These are phyloP conservation scores for Coprinopsis cinerea DNA, from an alignment of 768 basidiomycete species.

Conservation along the genomic window DNA sequence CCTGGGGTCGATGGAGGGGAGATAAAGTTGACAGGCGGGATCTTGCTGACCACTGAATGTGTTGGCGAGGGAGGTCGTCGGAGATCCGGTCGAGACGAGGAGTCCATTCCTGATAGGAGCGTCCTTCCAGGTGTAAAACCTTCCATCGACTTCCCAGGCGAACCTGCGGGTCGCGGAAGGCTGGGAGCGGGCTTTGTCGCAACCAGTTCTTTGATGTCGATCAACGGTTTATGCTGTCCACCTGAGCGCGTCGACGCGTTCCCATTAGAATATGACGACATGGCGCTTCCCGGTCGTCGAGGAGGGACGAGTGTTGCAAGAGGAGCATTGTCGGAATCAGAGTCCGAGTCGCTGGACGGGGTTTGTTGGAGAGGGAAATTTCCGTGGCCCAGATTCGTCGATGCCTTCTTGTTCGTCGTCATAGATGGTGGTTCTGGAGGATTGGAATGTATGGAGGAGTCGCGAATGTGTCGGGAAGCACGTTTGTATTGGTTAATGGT, in stretches of 20 bases:
- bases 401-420: slow-evolving; percentile 6
- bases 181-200: slow-evolving; percentile 15
- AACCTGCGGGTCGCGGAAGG: too few relatives aligned
- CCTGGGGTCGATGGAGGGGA: slow-evolving; percentile 31
- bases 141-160: slow-evolving; percentile 15
- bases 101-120: slow-evolving; percentile 14
- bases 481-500: slow-evolving; percentile 11
- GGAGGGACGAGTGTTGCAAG: slow-evolving; percentile 58
- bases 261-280: slow-evolving; percentile 34
- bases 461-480: slow-evolving; percentile 22
- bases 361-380: background rate
- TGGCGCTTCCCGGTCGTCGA: slow-evolving; percentile 60
- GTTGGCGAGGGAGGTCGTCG: background rate
- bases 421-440: slow-evolving; percentile 10
- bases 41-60: slow-evolving; percentile 12
- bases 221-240: slow-evolving; percentile 36
- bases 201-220: slow-evolving; percentile 42
- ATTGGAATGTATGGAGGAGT: slow-evolving; percentile 22
- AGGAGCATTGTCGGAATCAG: slow-evolving; percentile 52
- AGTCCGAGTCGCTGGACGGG: slow-evolving; percentile 18
- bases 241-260: slow-evolving; percentile 23
- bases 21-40: slow-evolving; percentile 30
- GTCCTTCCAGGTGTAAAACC: slow-evolving; percentile 38
- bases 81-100: background rate
- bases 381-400: slow-evolving; percentile 8